Base-by-base conservation (phyloP, 306 rosid species). In the Bauhinia variegata region DNA sequence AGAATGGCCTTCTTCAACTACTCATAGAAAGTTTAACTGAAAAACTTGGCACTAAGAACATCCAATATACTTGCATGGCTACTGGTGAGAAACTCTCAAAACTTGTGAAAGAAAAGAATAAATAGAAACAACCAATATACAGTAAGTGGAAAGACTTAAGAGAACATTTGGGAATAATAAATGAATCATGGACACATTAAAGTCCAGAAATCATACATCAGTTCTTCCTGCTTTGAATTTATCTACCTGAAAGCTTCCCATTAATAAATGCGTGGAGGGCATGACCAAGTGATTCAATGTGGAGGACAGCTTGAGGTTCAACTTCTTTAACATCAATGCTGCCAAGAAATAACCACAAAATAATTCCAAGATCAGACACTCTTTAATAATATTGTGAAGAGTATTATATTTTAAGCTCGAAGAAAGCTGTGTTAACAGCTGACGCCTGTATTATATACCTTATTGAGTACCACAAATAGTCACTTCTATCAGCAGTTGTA, bases 231-330 rank as follows among this genome's bases (percentile, higher is more conserved):
- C 39, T 36, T 18, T 48, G 13, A 53, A 28, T 54, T 58, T 43
- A 18, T 46, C 52, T 64, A 88, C 98, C 97, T 76, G 87, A 87
- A 68, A 62, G 88, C 72, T 89, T 93, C 68, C 84, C 79, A 71
- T 93, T 93, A 31, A 86, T 52, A 80, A 86, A 93, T 42, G 80
- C 85, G 73, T 86, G 90, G 68, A 93, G 79, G 49, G 76, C 97
- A 78, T 93, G 98, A 31, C 98, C 98, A 75, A 93, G 97, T 44
- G 98, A 87, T 66, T 89, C 85, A 74, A 93, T 87, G 63, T 90
- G 96, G 74, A 93, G 96, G 32, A 71, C 83, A 17, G 91, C 63
- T 65, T 83, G 80, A 75, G 85, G 67, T 52, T 83, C 92, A 49
- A 58, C 78, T 32, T 84, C 89, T 67, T 80, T 60, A 70, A 74